Conservation (phyloP, 106 monocot genomes). For the Dendrobium huoshanense region DNA sequence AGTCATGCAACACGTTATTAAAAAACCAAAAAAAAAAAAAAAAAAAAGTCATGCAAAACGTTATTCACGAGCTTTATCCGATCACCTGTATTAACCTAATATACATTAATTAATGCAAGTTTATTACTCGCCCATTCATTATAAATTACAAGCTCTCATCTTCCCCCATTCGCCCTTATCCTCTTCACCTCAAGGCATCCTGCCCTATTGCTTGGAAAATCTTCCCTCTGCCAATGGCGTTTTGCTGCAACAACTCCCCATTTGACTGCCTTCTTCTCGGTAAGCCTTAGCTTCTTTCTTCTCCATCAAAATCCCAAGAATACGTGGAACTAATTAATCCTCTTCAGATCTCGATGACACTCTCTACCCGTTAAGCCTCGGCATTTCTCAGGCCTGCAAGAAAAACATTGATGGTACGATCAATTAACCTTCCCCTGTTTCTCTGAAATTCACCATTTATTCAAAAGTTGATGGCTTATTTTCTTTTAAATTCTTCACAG, state of each 20-base stretch:
- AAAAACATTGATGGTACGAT: conserved; percentile 76
- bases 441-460: neutral
- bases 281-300: conserved; percentile 4
- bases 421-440: neutral
- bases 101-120: neutral
- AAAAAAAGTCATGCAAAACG: no score
- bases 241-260: conserved; percentile 16
- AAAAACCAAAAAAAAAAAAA: no score
- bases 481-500: conserved; percentile 12
- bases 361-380: conserved; percentile 47
- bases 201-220: neutral
- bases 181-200: neutral
- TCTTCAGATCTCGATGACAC: conserved; percentile 84
- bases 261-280: conserved; percentile 87
- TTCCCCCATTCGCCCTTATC: neutral
- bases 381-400: conserved; percentile 46
- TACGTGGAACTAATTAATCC: no score
- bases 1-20: no score
- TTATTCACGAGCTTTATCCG: no score
- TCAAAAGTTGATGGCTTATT: neutral
- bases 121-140: neutral
- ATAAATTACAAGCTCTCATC: neutral
- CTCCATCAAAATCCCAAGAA: neutral
- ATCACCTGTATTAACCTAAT: no score
- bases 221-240: conserved; percentile 5